Base-by-base conservation (phyloP, 345 rosid species). In the Corymbia maculata region DNA sequence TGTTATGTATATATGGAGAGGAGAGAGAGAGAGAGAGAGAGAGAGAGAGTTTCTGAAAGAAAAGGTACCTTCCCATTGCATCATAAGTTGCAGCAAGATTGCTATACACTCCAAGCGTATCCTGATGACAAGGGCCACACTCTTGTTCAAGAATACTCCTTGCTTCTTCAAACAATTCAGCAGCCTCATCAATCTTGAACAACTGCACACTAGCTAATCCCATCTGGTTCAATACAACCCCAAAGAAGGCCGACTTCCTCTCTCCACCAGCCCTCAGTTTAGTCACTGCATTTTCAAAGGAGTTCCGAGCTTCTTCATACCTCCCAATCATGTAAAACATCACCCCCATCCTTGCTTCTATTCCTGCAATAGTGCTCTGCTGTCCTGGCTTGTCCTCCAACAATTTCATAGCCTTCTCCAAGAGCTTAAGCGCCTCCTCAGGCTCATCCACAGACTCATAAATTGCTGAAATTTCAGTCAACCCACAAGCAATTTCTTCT, bases 51-150 rank as follows among this genome's bases (percentile, higher is more conserved):
- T 45, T 89, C 88, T 28, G 6, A 75, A 42, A 75, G 84, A 75
- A 75, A 75, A 75, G 42, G 14, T 97, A 98, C 99, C 99, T 97
- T 88, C 99, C 99, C 98, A 97, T 97, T 26, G 99, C 99, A 90
- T 98, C 99, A 87, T 98, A 98, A 44, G 99, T 98, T 87, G 99
- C 99, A 7, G 99, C 99, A 42, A 98, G 95, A 91, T 98, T 98
- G 95, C 98, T 97, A 89, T 98, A 98, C 64, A 98, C 95, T 36
- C 99, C 99, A 47, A 98, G 93, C 15, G 99, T 98, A 90, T 98
- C 99, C 89, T 97, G 99, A 93, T 98, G 97, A 82, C 99, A 98
- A 1, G 98, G 95, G 22, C 99, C 98, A 85, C 97, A 93, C 90
- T 98, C 99, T 90, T 93, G 96, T 89, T 98, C 99, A 80, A 98